These are phyloP conservation scores for Aspergillus fumigatiaffinis DNA, from an alignment of 2,329 filamentous ascomycete species.

Conservation along the genomic window DNA sequence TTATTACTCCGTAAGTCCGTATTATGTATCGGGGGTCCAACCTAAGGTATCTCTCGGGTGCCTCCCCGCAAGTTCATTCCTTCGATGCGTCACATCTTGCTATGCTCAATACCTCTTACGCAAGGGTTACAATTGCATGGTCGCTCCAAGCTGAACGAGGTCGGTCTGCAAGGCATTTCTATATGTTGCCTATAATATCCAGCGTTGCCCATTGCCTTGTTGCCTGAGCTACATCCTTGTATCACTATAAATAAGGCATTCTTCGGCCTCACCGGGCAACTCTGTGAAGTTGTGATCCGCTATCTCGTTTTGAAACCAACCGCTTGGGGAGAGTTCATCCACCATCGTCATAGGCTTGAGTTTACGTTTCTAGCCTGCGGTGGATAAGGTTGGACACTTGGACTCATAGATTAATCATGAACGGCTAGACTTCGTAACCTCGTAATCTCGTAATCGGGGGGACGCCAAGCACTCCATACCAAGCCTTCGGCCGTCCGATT, in stretches of 20 bases:
- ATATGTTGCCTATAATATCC: not conserved
- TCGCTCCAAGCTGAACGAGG: not conserved
- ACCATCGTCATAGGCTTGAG: not conserved
- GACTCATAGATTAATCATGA: not conserved
- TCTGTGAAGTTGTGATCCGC: not conserved
- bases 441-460: not conserved
- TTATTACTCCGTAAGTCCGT: not conserved
- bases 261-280: not conserved
- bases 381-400: not conserved
- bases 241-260: not conserved
- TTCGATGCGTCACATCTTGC: slow-evolving; percentile 17
- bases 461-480: not conserved
- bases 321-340: not conserved
- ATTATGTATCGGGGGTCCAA: not conserved
- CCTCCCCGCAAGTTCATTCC: slow-evolving; percentile 22
- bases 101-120: slow-evolving; percentile 15
- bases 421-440: not conserved
- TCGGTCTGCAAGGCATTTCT: not conserved
- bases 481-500: not conserved
- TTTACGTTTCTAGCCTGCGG: not conserved
- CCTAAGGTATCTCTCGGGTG: not conserved
- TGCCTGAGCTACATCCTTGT: not conserved
- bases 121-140: slow-evolving; percentile 15
- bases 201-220: not conserved
- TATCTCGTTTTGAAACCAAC: not conserved